Evolutionary conservation across 768 basidiomycete species (phyloP).

Genomic region (Rhizopogon rudus): DNA sequence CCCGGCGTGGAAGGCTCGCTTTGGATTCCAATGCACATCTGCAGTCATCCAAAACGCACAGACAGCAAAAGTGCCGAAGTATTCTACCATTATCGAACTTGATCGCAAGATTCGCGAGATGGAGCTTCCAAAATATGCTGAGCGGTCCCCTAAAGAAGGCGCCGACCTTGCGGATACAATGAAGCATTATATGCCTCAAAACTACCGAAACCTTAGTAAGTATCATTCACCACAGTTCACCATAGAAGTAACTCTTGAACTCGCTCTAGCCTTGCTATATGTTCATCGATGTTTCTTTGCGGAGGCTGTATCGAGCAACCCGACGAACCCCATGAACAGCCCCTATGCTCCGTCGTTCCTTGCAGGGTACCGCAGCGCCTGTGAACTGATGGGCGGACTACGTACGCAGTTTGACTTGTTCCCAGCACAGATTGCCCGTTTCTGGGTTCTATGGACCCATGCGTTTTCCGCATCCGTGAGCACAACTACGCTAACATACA

Average conservation of each 20-base stretch:
- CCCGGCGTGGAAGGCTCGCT: conserved; percentile 65
- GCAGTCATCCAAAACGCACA: conserved; percentile 65
- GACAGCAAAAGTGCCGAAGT: conserved; percentile 59
- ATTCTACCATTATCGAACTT: conserved; percentile 57
- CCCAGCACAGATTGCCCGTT: conserved; percentile 55
- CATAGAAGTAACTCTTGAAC: neutral
- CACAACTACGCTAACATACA: conserved; percentile 3
- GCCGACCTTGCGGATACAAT: conserved; percentile 56
- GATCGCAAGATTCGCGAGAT: conserved; percentile 65
- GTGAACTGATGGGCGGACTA: conserved; percentile 47
- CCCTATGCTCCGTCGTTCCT: conserved; percentile 64
- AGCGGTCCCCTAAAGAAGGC: conserved; percentile 43
- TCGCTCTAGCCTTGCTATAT: conserved; percentile 54
- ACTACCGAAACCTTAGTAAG: conserved; percentile 68
- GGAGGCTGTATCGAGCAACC: conserved; percentile 60
- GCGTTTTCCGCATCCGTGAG: conserved; percentile 61
- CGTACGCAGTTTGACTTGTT: conserved; percentile 45
- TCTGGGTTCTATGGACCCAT: conserved; percentile 74
- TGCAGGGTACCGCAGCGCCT: conserved; percentile 64
- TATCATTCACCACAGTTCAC: neutral
- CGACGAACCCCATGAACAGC: conserved; percentile 64
- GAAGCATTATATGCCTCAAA: conserved; percentile 71
- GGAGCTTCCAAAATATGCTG: conserved; percentile 60
- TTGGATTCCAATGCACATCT: conserved; percentile 61
- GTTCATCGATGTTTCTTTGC: conserved; percentile 77